Evolutionary conservation across 495 filamentous ascomycete species (phyloP), one percentile per base, ranked within the genome.

Genomic region (Rostrohypoxylon terebratum): DNA sequence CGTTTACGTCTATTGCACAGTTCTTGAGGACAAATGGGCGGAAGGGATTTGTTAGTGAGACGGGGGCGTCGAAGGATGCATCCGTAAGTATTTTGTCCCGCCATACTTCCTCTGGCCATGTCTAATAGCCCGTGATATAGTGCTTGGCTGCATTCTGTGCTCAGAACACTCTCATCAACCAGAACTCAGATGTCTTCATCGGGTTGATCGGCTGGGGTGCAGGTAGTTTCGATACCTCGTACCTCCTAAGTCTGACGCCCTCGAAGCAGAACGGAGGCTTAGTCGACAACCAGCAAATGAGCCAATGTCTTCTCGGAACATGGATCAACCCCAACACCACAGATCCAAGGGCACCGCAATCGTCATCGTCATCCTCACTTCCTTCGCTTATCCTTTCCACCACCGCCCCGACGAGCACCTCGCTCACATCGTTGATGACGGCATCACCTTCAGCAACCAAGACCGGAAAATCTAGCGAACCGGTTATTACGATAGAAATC

Each of bases 1-100:
- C 82, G 21, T 88, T 90, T 71, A 69, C 67, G 3, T 75, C 81
- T 1, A 78, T 89, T 0, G 84, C 84, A 2, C 67, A 78, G 1
- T 89, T 79, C 72, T 74, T 90, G 50, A 75, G 86, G 23, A 54
- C 72, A 33, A 83, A 84, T 61, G 84, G 83, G 10, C 75, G 88
- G 3, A 80, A 85, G 70, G 88, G 83, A 2, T 73, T 90, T 38
- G 68, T 88, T 16, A 82, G 81, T 25, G 87, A 90, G 80, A 87
- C 83, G 0, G 87, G 88, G 8, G 87, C 84, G 1, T 78, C 81
- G 54, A 73, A 64, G 31, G 75, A 77, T 66, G 48, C 66, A 7
- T 75, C 76, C 13, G 77, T 79, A 72, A 73, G 77, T 76, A 18
- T 47, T 44, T n/a, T 3, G 34, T 54, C 21, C 6, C 23, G 4